These are phyloP conservation scores for Halenospora varia DNA, from an alignment of 495 filamentous ascomycete genomes.

Conservation along the genomic window DNA sequence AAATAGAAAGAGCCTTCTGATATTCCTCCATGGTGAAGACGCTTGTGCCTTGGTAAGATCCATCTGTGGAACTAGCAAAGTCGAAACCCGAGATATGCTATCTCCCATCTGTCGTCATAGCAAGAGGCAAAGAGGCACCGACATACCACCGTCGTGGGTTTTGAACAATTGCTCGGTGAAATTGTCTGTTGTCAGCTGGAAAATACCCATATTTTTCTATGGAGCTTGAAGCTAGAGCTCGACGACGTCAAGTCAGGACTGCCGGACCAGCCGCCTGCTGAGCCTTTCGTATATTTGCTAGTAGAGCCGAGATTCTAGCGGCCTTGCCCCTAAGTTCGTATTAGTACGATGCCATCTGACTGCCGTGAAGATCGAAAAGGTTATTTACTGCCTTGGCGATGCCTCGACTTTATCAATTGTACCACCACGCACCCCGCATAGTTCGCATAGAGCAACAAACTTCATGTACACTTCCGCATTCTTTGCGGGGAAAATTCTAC, in stretches of 20 bases:
- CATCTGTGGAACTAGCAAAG: background rate
- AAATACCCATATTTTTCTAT: constrained; percentile 6
- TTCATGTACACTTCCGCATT: no score
- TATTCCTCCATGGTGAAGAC: background rate
- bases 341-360: no score
- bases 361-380: no score
- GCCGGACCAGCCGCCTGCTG: no score
- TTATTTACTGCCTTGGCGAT: no score
- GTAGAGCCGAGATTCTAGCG: background rate
- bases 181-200: background rate
- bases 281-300: background rate
- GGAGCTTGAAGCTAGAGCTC: background rate
- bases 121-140: constrained; percentile 4
- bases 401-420: no score
- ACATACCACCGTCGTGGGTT: constrained; percentile 4
- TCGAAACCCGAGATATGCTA: background rate
- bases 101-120: constrained; percentile 5
- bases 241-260: background rate
- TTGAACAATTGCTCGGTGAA: constrained; percentile 8
- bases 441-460: no score
- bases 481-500: no score
- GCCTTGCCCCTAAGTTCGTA: background rate
- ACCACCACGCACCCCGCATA: no score
- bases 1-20: background rate
- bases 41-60: background rate